phyloP scores from a whole-genome alignment of 177 flowering plant genomes.

The Vitis hybrid region DNA sequence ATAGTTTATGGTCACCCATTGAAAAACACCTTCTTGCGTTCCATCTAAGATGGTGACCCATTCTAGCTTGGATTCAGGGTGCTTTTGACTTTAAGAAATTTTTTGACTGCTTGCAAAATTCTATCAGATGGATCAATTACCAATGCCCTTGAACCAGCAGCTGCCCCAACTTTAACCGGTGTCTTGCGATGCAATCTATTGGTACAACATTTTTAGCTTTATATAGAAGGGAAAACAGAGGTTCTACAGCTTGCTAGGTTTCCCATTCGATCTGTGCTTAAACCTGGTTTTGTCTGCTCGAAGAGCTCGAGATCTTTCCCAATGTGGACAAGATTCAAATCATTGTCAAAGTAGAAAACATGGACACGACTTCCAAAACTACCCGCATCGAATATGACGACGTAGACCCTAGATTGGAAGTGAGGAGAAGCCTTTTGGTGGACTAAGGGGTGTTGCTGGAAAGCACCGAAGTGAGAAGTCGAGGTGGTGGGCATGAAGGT shows the following conservation, averaged over 20 bases:
- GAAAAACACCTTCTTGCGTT: constrained; percentile 81
- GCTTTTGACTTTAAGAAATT: constrained; percentile 56
- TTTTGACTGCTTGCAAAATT: constrained; percentile 85
- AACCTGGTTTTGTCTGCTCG: constrained; percentile 71
- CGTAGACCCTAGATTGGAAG: constrained; percentile 36
- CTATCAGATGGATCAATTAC: constrained; percentile 61
- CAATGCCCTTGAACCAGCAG: constrained; percentile 88
- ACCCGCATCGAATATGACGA: constrained; percentile 95
- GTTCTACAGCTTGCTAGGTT: constrained; percentile 63
- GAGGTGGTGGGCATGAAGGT: constrained; percentile 49
- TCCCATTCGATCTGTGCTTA: constrained; percentile 34
- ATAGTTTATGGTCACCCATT: constrained; percentile 49
- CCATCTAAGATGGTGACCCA: constrained; percentile 83
- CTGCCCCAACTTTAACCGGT: constrained; percentile 95
- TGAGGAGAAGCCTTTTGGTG: constrained; percentile 20
- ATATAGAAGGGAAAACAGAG: constrained; percentile 57
- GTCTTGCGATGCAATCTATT: constrained; percentile 41
- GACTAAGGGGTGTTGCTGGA: constrained; percentile 16
- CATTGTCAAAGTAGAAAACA: constrained; percentile 74
- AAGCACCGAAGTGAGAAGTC: constrained; percentile 16
- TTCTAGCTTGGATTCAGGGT: constrained; percentile 48
- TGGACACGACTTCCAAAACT: constrained; percentile 98
- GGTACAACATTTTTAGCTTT: constrained; percentile 78
- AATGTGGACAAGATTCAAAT: constrained; percentile 77
- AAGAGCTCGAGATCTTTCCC: constrained; percentile 88